Percentiles rank a stretch among this genome's conserved stretches.
Conservation (phyloP, 768 basidiomycete species). For the Mycena sanguinolenta region DNA sequence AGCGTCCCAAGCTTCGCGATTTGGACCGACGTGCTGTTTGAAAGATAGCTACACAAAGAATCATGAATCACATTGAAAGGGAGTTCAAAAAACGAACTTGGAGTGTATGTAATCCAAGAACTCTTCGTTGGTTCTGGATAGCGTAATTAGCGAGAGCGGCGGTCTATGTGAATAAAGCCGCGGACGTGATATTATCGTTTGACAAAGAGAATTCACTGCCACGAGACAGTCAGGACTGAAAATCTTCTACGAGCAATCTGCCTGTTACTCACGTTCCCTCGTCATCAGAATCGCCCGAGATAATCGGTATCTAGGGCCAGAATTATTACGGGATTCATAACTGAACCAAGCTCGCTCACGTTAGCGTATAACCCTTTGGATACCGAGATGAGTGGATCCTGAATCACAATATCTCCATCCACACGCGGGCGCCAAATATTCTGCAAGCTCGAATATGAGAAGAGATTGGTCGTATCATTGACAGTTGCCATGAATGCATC, state of each 20-base stretch:
- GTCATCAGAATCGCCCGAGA: conserved; percentile 22
- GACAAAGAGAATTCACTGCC: conserved; percentile 22
- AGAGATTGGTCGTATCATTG: conserved; percentile 46
- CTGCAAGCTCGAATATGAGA: conserved; percentile 46
- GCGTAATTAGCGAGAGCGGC: neutral
- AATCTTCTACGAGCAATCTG: neutral
- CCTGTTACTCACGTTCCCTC: conserved; percentile 23
- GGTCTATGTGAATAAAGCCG: neutral
- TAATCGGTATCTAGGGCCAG: conserved; percentile 12
- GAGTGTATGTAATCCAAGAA: conserved; percentile 22
- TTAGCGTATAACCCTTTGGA: conserved; percentile 50
- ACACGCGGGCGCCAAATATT: conserved; percentile 55
- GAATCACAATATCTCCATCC: conserved; percentile 54
- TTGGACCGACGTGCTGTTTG: conserved; percentile 4
- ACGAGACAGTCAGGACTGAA: too few relatives aligned
- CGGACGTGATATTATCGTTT: conserved; percentile 24
- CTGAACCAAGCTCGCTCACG: conserved; percentile 33
- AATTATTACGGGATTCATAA: neutral
- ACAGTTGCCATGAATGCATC: conserved; percentile 47
- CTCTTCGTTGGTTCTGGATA: conserved; percentile 33
- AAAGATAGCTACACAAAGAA: conserved; percentile 6
- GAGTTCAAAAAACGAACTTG: neutral
- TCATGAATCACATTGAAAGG: neutral
- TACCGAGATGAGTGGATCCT: conserved; percentile 48
- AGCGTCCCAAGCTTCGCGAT: conserved; percentile 17